A percentile compares a stretch with the other conserved stretches of the same genome.
Evolutionary conservation across 139 green algal genomes (phyloP).

Genomic region (Mesotaenium endlicherianum): DNA sequence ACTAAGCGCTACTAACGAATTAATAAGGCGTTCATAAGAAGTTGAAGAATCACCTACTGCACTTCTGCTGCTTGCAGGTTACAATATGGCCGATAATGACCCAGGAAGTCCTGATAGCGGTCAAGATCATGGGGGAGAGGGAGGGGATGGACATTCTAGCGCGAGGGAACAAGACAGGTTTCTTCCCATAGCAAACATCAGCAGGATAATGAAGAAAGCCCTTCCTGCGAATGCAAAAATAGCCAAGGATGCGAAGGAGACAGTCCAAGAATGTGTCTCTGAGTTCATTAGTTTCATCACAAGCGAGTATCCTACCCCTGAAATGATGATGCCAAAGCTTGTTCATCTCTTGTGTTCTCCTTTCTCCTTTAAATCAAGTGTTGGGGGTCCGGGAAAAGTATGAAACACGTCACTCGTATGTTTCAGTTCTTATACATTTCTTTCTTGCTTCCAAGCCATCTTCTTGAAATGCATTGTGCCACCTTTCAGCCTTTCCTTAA

Average conservation of each 20-base stretch:
- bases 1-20: no score
- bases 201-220: slow-evolving; percentile 97
- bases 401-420: no score
- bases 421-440: neutral
- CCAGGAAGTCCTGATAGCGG: neutral
- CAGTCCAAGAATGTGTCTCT: slow-evolving; percentile 96
- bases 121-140: slow-evolving; percentile 29
- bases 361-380: neutral
- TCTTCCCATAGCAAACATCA: slow-evolving; percentile 98
- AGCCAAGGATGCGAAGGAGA: slow-evolving; percentile 99
- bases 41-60: no score
- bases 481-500: neutral
- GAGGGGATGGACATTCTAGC: neutral
- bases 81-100: slow-evolving; percentile 1
- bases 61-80: no score
- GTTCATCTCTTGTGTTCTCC: slow-evolving; percentile 17
- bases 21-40: no score
- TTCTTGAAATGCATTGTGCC: neutral
- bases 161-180: slow-evolving; percentile 89
- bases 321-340: neutral
- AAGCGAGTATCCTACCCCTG: slow-evolving; percentile 75
- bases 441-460: neutral
- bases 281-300: slow-evolving; percentile 99
- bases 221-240: slow-evolving; percentile 83
- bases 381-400: neutral